phyloP scores from a whole-genome alignment of 75 land plant species.

The Chamaecyparis obtusa region DNA sequence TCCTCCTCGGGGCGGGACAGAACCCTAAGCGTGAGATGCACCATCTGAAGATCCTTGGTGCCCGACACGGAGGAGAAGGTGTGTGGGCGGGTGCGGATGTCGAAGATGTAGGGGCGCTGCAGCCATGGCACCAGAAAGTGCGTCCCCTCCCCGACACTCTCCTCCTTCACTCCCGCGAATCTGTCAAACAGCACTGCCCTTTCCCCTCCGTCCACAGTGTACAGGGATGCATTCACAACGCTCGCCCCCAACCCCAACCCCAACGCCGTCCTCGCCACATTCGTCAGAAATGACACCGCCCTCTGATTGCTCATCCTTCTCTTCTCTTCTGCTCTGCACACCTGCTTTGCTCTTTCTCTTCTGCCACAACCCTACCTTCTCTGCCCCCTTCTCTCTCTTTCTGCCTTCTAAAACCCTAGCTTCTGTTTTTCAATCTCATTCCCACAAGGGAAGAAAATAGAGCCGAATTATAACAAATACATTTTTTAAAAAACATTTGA shows the following conservation, averaged over 20 bases:
- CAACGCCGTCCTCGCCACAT: constrained; percentile 55
- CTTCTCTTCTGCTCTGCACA: no score
- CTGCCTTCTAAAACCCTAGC: no score
- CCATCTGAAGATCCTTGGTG: constrained; percentile 98
- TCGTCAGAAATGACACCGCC: constrained; percentile 47
- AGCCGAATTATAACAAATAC: no score
- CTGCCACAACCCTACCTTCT: no score
- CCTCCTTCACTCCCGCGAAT: constrained; percentile 75
- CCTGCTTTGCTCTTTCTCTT: no score
- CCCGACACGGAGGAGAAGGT: constrained; percentile 85
- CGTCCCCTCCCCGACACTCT: constrained; percentile 79
- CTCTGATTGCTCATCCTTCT: constrained; percentile 15
- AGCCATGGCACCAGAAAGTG: constrained; percentile 84
- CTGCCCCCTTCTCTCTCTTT: no score
- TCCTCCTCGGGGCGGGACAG: constrained; percentile 68
- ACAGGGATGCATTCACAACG: constrained; percentile 61
- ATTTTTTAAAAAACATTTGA: no score
- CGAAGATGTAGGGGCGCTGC: constrained; percentile 87
- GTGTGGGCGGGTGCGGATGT: constrained; percentile 86
- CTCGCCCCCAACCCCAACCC: constrained; percentile 64
- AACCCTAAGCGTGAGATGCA: constrained; percentile 79
- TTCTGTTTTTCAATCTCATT: no score
- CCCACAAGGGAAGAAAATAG: no score
- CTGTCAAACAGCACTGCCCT: constrained; percentile 92
- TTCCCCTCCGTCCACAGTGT: constrained; percentile 93